Percentiles rank a stretch among this genome's conserved stretches.
phyloP scores from a whole-genome alignment of 2,329 filamentous ascomycete species.

The Claviceps pazoutovae region DNA sequence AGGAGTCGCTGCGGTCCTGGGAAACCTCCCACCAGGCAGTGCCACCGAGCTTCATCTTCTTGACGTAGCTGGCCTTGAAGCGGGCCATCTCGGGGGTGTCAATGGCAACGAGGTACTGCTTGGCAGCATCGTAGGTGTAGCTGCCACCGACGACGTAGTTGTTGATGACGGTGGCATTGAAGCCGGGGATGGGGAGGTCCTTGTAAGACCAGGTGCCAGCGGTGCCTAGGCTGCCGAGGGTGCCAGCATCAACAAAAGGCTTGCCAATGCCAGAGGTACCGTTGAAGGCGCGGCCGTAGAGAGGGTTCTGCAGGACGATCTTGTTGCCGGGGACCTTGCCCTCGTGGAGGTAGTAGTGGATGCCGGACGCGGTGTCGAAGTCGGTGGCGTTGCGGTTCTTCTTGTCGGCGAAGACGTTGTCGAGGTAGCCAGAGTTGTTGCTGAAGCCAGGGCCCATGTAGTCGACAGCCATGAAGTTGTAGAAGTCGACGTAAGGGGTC shows the following conservation, averaged over 20 bases:
- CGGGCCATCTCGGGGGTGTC: conserved; percentile 45
- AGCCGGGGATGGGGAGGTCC: conserved; percentile 46
- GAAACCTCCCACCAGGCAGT: conserved; percentile 77
- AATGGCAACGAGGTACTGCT: conserved; percentile 54
- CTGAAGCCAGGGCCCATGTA: conserved; percentile 54
- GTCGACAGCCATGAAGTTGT: conserved; percentile 56
- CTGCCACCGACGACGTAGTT: conserved; percentile 45
- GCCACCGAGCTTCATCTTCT: conserved; percentile 48
- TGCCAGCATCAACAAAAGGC: conserved; percentile 47
- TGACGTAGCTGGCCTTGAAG: conserved; percentile 51
- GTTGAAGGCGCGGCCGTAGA: conserved; percentile 64
- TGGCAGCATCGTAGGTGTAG: conserved; percentile 53
- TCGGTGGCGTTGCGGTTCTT: conserved; percentile 45
- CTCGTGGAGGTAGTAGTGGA: conserved; percentile 35
- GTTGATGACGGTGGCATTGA: conserved; percentile 33
- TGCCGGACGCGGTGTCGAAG: conserved; percentile 51
- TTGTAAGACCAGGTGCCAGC: conserved; percentile 61
- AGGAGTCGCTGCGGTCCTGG: conserved; percentile 39
- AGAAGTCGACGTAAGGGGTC: conserved; percentile 42
- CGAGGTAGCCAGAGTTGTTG: conserved; percentile 45
- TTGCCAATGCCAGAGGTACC: conserved; percentile 53
- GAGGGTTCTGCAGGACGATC: conserved; percentile 60
- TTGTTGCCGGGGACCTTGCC: conserved; percentile 45
- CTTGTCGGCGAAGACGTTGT: conserved; percentile 49
- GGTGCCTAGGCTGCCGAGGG: conserved; percentile 34